A percentile compares a stretch with the other conserved stretches of the same genome.
phyloP scores from a whole-genome alignment of 352 stramenopile species.

The Pythium grandisporangium region DNA sequence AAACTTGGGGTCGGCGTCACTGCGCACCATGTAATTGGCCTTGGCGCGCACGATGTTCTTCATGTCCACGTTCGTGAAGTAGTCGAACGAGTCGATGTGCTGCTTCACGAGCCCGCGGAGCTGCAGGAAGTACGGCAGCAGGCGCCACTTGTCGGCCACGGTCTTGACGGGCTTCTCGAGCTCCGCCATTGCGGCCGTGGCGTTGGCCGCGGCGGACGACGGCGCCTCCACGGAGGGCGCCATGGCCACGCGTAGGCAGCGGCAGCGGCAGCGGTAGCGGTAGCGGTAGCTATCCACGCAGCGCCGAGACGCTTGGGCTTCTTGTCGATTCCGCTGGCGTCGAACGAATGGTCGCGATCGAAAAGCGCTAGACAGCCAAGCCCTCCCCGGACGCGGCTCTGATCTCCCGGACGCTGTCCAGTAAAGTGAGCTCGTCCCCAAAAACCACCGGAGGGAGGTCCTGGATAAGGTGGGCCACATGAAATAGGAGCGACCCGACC shows the following conservation, averaged over 20 bases:
- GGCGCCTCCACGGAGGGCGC: conserved; percentile 3
- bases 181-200: conserved; percentile 31
- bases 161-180: conserved; percentile 62
- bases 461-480: too few species aligned
- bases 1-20: conserved; percentile 96
- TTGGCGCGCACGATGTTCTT: conserved; percentile 97
- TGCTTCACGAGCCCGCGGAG: conserved; percentile 91
- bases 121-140: conserved; percentile 97
- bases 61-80: conserved; percentile 98
- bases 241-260: conserved; percentile 10
- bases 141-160: conserved; percentile 96
- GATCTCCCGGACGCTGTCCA: too few species aligned
- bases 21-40: conserved; percentile 87
- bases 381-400: too few species aligned
- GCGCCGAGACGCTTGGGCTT: too few species aligned
- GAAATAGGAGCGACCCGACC: too few species aligned
- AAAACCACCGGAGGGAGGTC: too few species aligned
- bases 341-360: too few species aligned
- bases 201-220: conserved; percentile 4
- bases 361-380: too few species aligned
- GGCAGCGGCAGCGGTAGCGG: conserved; percentile 10
- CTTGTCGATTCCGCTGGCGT: too few species aligned
- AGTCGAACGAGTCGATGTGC: conserved; percentile 99
- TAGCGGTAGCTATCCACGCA: not conserved
- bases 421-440: too few species aligned